Evolutionary conservation across 2,329 filamentous ascomycete genomes (phyloP).

Genomic region (Aspergillus tamarii): DNA sequence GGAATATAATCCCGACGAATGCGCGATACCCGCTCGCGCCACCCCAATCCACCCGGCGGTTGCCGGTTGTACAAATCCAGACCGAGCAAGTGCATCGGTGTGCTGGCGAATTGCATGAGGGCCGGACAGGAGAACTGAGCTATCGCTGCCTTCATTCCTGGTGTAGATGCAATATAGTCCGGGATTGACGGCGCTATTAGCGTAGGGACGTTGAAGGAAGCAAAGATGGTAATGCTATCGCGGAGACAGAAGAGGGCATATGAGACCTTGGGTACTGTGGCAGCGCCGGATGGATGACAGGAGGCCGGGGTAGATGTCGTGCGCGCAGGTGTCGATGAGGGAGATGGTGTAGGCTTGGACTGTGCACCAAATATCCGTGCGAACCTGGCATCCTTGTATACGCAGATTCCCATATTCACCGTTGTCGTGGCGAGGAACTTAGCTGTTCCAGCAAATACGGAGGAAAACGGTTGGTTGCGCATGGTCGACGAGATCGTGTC

Average conservation of each 20-base stretch:
- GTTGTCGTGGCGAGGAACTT: constrained; percentile 81
- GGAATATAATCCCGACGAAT: constrained; percentile 77
- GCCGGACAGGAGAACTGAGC: constrained; percentile 84
- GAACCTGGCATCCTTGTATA: constrained; percentile 89
- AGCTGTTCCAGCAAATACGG: constrained; percentile 70
- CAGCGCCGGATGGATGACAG: constrained; percentile 32
- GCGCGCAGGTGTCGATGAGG: constrained; percentile 14
- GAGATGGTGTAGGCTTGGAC: constrained; percentile 47
- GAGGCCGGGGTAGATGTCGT: constrained; percentile 19
- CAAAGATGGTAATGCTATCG: constrained; percentile 88
- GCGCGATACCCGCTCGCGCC: constrained; percentile 64
- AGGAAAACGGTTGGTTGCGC: constrained; percentile 56
- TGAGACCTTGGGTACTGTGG: constrained; percentile 66
- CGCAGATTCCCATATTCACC: constrained; percentile 83
- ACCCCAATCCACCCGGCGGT: constrained; percentile 46
- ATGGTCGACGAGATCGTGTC: constrained; percentile 77
- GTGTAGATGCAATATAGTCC: constrained; percentile 51
- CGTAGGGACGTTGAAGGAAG: constrained; percentile 86
- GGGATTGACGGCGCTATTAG: constrained; percentile 72
- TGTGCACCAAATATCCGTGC: constrained; percentile 76
- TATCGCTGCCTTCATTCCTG: constrained; percentile 57
- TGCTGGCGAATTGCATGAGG: constrained; percentile 75
- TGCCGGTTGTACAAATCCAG: constrained; percentile 82
- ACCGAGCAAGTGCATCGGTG: constrained; percentile 82
- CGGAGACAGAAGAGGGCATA: constrained; percentile 79